These are phyloP conservation scores for Calonectria pauciramosa DNA, from an alignment of 2,329 filamentous ascomycete species.

Conservation along the genomic window DNA sequence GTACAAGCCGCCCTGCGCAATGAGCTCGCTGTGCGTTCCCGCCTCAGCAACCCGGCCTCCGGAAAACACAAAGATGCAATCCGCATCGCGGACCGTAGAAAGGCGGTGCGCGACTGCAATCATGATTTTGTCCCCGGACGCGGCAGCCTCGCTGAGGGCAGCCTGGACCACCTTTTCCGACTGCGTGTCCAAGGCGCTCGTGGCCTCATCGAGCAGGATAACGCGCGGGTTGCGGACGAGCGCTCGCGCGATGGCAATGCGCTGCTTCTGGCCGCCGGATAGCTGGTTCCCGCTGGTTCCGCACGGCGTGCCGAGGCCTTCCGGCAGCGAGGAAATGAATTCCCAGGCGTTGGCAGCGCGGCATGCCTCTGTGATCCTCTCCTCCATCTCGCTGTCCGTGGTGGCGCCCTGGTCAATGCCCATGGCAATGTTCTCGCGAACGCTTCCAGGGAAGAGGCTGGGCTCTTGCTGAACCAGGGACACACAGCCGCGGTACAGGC, in stretches of 20 bases:
- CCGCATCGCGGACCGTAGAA: constrained; percentile 32
- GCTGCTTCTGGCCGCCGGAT: constrained; percentile 69
- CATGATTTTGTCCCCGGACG: constrained; percentile 21
- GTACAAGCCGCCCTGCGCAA: constrained; percentile 20
- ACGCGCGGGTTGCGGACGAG: constrained; percentile 15
- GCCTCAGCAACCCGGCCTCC: constrained; percentile 41
- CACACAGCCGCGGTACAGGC: constrained; percentile 61
- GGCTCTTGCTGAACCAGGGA: constrained; percentile 70
- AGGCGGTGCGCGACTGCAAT: constrained; percentile 46
- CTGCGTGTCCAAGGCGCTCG: constrained; percentile 17
- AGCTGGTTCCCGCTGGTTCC: constrained; percentile 48
- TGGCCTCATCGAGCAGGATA: constrained; percentile 6
- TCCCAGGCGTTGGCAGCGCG: constrained; percentile 60
- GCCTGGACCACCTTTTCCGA: constrained; percentile 7
- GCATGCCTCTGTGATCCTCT: constrained; percentile 55
- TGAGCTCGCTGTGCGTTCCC: constrained; percentile 13
- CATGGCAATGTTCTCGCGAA: constrained; percentile 83
- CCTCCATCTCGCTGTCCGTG: background rate
- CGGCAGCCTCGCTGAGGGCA: constrained; percentile 6
- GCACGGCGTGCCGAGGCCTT: constrained; percentile 50
- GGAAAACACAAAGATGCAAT: constrained; percentile 52
- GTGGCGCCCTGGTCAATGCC: background rate
- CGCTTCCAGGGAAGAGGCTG: constrained; percentile 80
- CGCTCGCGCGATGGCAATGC: constrained; percentile 69
- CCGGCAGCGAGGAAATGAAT: constrained; percentile 51